Evolutionary conservation across 108 stramenopile genomes (phyloP).

Genomic region (Craspedostauros australis): DNA sequence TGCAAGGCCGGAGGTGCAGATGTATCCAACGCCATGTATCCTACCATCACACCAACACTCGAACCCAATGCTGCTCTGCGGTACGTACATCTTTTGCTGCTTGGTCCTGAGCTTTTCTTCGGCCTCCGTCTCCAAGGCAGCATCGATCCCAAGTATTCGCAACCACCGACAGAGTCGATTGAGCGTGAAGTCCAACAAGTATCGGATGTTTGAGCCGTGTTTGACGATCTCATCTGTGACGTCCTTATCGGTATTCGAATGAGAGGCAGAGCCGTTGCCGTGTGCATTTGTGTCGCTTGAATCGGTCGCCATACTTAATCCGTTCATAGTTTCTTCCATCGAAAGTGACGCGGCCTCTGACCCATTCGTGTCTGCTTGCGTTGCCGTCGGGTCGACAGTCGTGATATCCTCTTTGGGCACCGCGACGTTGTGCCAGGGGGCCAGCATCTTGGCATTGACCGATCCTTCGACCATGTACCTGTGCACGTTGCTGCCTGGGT

Average conservation of each 20-base stretch:
- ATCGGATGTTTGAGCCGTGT: conserved; percentile 8
- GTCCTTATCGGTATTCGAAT: background rate
- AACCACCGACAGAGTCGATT: conserved; percentile 80
- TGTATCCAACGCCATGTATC: background rate
- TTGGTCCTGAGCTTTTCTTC: conserved; percentile 71
- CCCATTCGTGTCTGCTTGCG: background rate
- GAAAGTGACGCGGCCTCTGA: background rate
- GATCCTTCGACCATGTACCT: conserved; percentile 42
- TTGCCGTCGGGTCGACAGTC: too few species aligned
- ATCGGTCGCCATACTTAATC: too few species aligned
- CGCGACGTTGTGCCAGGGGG: conserved; percentile 84
- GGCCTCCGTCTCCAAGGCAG: conserved; percentile 68
- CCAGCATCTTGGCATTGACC: conserved; percentile 65
- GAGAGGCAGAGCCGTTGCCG: too few species aligned
- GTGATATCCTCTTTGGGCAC: too few species aligned
- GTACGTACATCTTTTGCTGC: conserved; percentile 47
- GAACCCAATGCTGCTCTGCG: background rate
- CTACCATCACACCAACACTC: background rate
- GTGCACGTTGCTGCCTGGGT: conserved; percentile 59
- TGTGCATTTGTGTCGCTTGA: too few species aligned
- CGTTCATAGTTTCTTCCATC: too few species aligned
- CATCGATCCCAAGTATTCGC: conserved; percentile 81
- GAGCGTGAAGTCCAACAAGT: conserved; percentile 56
- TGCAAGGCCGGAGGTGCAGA: background rate
- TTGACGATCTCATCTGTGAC: background rate